Base-by-base conservation (phyloP, 306 rosid genomes). In the Lagenaria siceraria region DNA sequence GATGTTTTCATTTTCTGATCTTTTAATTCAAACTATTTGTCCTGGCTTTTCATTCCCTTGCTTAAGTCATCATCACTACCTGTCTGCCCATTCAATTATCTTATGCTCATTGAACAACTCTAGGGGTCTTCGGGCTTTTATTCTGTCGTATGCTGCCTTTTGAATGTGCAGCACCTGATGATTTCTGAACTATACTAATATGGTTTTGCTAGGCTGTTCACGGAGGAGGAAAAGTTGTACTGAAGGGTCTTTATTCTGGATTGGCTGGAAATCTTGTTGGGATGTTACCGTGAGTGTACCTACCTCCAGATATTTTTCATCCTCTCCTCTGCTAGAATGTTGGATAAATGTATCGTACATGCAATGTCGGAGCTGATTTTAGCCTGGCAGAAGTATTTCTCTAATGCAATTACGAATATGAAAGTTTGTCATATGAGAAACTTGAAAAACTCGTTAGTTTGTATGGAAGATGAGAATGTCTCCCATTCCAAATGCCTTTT, bases 191-290 rank as follows among this genome's bases (percentile, higher is more conserved):
- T 73, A 51, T 9, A 18, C 27, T 43, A 46, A 46, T 14, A 42
- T 55, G 18, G 75, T 22, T 36, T 69, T 33, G 65, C 48, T 55
- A 85, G 82, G 83, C 51, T 56, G 81, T 81, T 60, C 86, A 62
- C 60, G 87, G 69, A 19, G 85, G 85, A 58, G 85, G 84, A 48
- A 77, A 78, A 52, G 69, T 85, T 51, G 60, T 77, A 56, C 62
- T 79, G 48, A 74, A 85, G 54, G 84, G 77, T 64, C 78, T 85
- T 24, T 85, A 85, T 82, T 82, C 85, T 36, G 88, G 85, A 66
- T 77, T 85, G 76, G 80, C 81, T 33, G 88, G 80, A 56, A 85
- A 85, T 56, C 85, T 85, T 72, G 80, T 75, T 56, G 88, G 88
- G 75, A 79, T 81, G 27, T 80, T 85, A 68, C 88, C 84, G 88